Evolutionary conservation across 2,329 filamentous ascomycete genomes (phyloP).

Genomic region (Huntiella moniliformis): DNA sequence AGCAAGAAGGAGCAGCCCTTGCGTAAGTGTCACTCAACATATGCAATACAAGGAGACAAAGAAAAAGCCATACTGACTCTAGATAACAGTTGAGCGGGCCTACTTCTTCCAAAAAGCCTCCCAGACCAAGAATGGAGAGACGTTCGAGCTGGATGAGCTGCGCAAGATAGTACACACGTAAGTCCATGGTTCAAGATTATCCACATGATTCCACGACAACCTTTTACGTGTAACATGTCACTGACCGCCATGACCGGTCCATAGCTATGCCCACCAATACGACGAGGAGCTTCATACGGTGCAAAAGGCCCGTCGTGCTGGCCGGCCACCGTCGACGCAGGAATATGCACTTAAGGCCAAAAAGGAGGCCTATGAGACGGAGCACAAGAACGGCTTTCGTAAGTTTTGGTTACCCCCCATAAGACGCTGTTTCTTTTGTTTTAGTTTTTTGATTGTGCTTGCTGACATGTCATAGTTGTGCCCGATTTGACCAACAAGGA

Average conservation of each 20-base stretch:
- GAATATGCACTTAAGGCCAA: constrained; percentile 62
- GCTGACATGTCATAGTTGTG: constrained; percentile 31
- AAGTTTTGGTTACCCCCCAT: constrained; percentile 16
- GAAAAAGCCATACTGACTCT: not conserved
- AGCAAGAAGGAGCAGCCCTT: constrained; percentile 58
- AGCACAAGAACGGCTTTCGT: constrained; percentile 74
- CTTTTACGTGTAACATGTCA: constrained; percentile 14
- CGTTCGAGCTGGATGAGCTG: constrained; percentile 36
- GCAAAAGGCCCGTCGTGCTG: constrained; percentile 54
- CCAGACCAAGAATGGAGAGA: constrained; percentile 16
- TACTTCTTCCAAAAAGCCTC: constrained; percentile 52
- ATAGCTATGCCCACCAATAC: constrained; percentile 45
- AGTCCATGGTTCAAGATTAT: constrained; percentile 13
- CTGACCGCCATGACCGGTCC: constrained; percentile 11
- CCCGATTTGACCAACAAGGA: constrained; percentile 55
- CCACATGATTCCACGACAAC: not conserved
- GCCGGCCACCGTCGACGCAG: constrained; percentile 56
- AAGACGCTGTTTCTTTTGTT: not conserved
- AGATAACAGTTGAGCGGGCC: constrained; percentile 20
- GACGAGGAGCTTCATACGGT: constrained; percentile 50
- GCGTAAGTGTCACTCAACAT: constrained; percentile 29
- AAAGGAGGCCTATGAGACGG: constrained; percentile 52
- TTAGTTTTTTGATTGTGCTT: not conserved
- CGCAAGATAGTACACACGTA: constrained; percentile 44
- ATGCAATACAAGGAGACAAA: not conserved